These are phyloP conservation scores for Asterophora lycoperdoides DNA, from an alignment of 768 basidiomycete genomes.

Conservation along the genomic window DNA sequence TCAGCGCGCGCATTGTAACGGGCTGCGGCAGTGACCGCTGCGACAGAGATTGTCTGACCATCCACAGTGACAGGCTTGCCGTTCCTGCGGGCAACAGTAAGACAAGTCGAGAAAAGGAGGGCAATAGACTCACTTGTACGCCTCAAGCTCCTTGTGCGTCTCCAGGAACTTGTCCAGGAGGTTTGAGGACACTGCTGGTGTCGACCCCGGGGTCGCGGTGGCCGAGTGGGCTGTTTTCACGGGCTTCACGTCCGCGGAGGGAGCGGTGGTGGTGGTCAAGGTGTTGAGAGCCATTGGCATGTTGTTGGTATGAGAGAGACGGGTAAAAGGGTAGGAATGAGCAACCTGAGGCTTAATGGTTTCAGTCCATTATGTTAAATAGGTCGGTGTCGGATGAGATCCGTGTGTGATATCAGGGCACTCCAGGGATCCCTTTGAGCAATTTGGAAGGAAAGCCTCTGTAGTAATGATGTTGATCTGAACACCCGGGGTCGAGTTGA, in stretches of 20 bases:
- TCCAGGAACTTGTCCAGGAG: slow-evolving; percentile 39
- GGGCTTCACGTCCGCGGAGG: slow-evolving; percentile 5
- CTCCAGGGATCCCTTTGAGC: neutral
- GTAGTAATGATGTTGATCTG: neutral
- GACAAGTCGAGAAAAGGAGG: neutral
- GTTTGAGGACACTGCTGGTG: slow-evolving; percentile 7
- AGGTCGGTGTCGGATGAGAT: slow-evolving; percentile 15
- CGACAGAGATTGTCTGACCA: slow-evolving; percentile 53
- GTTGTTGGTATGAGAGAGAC: neutral
- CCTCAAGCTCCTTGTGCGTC: slow-evolving; percentile 48
- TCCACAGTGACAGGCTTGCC: slow-evolving; percentile 48
- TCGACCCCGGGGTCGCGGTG: neutral
- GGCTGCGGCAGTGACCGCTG: slow-evolving; percentile 52
- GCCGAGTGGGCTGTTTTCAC: neutral
- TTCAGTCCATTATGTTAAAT: slow-evolving; percentile 16
- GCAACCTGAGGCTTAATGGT: neutral
- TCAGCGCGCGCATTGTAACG: slow-evolving; percentile 37
- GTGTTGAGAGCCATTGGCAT: slow-evolving; percentile 26
- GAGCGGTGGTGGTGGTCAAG: slow-evolving; percentile 15
- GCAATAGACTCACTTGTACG: slow-evolving; percentile 42
- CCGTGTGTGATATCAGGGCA: slow-evolving; percentile 9
- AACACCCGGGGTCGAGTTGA: neutral
- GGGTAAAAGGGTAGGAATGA: neutral
- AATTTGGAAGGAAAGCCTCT: neutral
- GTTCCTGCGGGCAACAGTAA: slow-evolving; percentile 28